Evolutionary conservation across 306 rosid species (phyloP).

Genomic region (Canavalia gladiata): DNA sequence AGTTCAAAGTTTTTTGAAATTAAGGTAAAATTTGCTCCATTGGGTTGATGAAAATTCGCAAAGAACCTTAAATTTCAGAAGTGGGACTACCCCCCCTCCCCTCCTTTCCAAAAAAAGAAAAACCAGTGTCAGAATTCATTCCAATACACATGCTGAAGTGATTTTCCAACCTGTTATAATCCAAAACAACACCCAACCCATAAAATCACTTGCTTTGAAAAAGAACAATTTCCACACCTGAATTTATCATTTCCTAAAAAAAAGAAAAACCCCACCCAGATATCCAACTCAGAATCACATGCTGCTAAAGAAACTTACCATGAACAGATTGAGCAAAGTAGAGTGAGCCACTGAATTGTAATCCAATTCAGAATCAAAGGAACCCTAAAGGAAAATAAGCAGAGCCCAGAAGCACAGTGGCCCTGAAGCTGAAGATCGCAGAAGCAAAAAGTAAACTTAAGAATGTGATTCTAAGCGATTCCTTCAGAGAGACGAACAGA

Average conservation of each 20-base stretch:
- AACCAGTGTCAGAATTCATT: neutral
- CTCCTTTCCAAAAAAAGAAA: neutral
- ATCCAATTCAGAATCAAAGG: constrained; percentile 47
- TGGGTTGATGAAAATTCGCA: constrained; percentile 28
- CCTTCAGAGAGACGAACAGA: constrained; percentile 48
- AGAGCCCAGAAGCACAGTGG: constrained; percentile 5
- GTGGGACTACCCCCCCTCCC: neutral
- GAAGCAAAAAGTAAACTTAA: constrained; percentile 38
- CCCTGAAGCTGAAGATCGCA: constrained; percentile 47
- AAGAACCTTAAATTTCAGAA: constrained; percentile 37
- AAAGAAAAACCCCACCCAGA: neutral
- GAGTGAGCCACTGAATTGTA: constrained; percentile 35
- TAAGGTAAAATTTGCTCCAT: constrained; percentile 37
- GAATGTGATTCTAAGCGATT: constrained; percentile 46
- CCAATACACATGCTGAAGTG: constrained; percentile 24
- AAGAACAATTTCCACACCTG: constrained; percentile 30
- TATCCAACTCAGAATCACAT: constrained; percentile 31
- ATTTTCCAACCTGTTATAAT: constrained; percentile 33
- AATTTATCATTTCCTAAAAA: constrained; percentile 22
- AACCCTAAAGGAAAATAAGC: constrained; percentile 41
- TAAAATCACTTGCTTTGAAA: constrained; percentile 7
- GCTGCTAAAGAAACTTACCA: constrained; percentile 53
- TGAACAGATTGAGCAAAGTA: constrained; percentile 45
- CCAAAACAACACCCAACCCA: constrained; percentile 45
- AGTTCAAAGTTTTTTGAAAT: constrained; percentile 17